Evolutionary conservation across 768 basidiomycete species (phyloP), one percentile per base, ranked within the genome.

Genomic region (Saitozyma sp.): DNA sequence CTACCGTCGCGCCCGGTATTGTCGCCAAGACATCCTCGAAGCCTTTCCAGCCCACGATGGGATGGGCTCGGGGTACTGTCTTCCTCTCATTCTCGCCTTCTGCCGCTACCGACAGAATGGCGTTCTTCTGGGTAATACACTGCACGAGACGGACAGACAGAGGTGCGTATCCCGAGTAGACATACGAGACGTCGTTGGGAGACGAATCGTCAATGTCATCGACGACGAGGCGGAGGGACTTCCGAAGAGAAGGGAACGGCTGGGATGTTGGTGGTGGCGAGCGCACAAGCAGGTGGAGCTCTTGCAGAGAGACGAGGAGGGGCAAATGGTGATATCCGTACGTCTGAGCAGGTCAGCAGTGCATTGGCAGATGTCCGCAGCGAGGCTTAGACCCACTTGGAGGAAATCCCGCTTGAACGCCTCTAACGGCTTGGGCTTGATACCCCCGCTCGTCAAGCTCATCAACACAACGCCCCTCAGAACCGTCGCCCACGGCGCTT

Each of bases 111-210:
- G 79, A 70, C 46, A 95, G 82, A 51, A 97, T 89, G 5, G 89
- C 89, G 42, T 89, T 89, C 80, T 92, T 96, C 81, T 94, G 92
- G 13, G 90, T 90, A 50, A 91, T 83, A 76, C 93, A 93, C 80
- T 98, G 96, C 2, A 98, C 88, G 8, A 98, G 84, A 41, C 96
- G 86, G 29, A 97, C 80, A 76, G 89, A 91, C 67, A 98, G 86
- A 13, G 96, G 96, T 0, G 96, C 95, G 78, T 92, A 98, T 17
- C 95, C 96, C 0, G 93, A 96, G 81, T 96, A 99, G 42, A 92
- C 90, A 77, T 90, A 98, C 64, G 90, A 88, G 78, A 97, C 91
- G 78, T 99, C 96, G 74, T 91, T 91, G 74, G 96, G 92, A 29
- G 71, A 66, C 11, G 72, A 59, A 66, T 84, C 83, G 54, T 82